Evolutionary conservation across 306 rosid genomes (phyloP), one percentile per base, ranked within the genome.

Genomic region (Vigna angularis): DNA sequence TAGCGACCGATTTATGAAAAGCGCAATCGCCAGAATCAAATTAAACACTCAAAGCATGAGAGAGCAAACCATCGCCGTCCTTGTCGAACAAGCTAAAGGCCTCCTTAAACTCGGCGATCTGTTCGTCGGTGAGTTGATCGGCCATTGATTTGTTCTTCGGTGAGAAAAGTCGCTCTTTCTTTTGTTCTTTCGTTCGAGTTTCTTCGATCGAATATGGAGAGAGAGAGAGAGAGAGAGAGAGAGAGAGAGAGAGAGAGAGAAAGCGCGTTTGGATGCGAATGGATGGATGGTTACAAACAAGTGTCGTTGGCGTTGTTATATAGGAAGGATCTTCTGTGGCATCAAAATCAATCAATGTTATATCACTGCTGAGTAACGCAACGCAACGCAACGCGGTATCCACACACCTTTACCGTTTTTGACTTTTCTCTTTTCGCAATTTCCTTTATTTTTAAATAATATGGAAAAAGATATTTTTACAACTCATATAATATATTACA

Each of bases 41-140:
- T 28, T 17, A 34, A 11, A 30, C n/a, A 36, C 7, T 26, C 2
- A n/a, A 73, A 63, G 68, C 0, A 0, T 2, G 9, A 76, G 17
- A 73, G 73, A 55, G 65, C 83, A 42, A 32, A 90, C 95, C 95
- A 40, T 88, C 92, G 72, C 95, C 92, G 52, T 90, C 95, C 88
- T 86, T 90, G 59, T 90, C 95, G 87, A 90, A 88, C 63, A 90
- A 79, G 71, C 94, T 88, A 81, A 90, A 90, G 18, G 91, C 91
- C 55, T 90, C 94, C 88, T 90, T 90, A 77, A 90, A 90, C 89
- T 90, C 94, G 30, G 94, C 81, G 90, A 90, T 90, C 94, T 90
- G 94, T 3, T 90, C 94, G 32, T 90, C 91, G 30, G 90, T 88
- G 69, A 90, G 91, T 71, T 90, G 94, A 79, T 90, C 94, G 34